Percentiles rank a stretch among this genome's conserved stretches.
Conservation (phyloP, 345 rosid species). For the Melastoma malabathricum region DNA sequence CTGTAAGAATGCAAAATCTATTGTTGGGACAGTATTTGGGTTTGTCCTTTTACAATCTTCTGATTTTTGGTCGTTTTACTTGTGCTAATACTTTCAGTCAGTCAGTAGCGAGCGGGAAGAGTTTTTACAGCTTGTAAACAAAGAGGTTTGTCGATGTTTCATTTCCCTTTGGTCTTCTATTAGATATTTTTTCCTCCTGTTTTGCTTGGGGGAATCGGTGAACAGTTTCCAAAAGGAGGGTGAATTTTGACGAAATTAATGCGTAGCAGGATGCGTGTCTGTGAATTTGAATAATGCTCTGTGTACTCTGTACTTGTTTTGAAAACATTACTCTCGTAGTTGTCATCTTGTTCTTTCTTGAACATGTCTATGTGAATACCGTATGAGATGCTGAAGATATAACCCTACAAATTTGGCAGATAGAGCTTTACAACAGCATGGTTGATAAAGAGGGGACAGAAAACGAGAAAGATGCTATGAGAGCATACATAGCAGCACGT, state of each 20-base stretch:
- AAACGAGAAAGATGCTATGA: conserved; percentile 56
- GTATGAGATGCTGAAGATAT: too few relatives aligned
- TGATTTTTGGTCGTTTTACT: conserved; percentile 5
- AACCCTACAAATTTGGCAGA: conserved; percentile 19
- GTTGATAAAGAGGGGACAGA: conserved; percentile 60
- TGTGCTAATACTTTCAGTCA: conserved; percentile 40
- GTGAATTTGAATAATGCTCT: too few relatives aligned
- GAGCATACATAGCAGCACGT: conserved; percentile 78
- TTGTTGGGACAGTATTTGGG: conserved; percentile 1
- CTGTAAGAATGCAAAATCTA: conserved; percentile 30
- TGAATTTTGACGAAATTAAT: too few relatives aligned
- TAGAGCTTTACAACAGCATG: conserved; percentile 76
- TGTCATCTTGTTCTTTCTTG: too few relatives aligned
- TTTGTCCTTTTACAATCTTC: not conserved
- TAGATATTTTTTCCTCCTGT: not conserved
- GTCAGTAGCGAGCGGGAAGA: conserved; percentile 86
- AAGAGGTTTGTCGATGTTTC: conserved; percentile 51
- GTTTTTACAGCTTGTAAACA: conserved; percentile 66
- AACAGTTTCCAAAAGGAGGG: too few relatives aligned
- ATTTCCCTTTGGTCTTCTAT: not conserved
- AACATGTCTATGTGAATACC: too few relatives aligned
- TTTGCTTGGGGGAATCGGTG: too few relatives aligned
- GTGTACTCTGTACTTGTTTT: too few relatives aligned
- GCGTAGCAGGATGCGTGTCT: too few relatives aligned
- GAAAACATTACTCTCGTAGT: too few relatives aligned